Evolutionary conservation across 225 moss, liverwort and hornwort genomes (phyloP).

Genomic region (Pseudisothecium myosuroides): DNA sequence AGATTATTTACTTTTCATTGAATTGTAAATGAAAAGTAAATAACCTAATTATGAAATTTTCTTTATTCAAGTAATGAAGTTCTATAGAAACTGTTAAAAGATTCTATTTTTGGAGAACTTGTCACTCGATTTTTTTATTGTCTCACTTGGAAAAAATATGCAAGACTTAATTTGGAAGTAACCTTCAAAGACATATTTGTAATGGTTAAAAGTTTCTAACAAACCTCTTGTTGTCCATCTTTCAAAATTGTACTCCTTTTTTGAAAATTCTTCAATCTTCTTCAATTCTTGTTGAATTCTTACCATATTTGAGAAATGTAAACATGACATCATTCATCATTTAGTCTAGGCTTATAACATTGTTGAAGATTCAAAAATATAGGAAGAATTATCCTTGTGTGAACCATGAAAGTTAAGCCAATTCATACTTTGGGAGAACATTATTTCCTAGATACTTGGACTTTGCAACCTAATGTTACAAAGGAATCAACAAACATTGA

Average conservation of each 20-base stretch:
- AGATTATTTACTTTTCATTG: too few relatives aligned
- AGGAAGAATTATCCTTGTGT: not conserved
- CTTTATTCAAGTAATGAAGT: not conserved
- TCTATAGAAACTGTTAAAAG: not conserved
- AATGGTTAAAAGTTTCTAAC: not conserved
- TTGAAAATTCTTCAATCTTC: too few relatives aligned
- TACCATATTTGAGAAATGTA: not conserved
- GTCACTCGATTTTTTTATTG: fast-evolving
- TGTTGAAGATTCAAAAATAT: not conserved
- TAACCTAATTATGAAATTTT: not conserved
- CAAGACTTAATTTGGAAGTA: not conserved
- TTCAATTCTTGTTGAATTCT: not conserved
- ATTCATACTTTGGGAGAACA: not conserved
- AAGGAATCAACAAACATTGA: not conserved
- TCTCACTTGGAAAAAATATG: not conserved
- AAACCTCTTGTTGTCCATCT: not conserved
- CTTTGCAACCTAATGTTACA: not conserved
- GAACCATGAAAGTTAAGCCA: not conserved
- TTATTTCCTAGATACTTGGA: not conserved
- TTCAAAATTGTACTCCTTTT: not conserved
- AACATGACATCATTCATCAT: not conserved
- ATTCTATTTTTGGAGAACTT: not conserved
- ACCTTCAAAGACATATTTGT: not conserved
- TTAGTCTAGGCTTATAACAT: fast-evolving
- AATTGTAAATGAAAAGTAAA: not conserved